Base-by-base conservation (phyloP, 768 basidiomycete genomes). In the Suillus tomentosus region DNA sequence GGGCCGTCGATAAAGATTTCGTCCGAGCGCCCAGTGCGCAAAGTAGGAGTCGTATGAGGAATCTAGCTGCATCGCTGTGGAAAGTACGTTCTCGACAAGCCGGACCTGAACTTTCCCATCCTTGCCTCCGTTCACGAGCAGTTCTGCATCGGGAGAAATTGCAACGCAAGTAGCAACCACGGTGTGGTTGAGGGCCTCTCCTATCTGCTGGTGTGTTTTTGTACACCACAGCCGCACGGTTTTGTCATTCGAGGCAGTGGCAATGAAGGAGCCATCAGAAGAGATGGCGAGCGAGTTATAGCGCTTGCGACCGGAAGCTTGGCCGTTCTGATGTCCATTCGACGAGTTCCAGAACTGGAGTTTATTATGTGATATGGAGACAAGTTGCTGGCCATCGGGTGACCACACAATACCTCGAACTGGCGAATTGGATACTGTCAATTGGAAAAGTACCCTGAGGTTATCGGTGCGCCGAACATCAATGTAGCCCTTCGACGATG, bases 101-200 rank as follows among this genome's bases (percentile, higher is more conserved):
- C 60, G 48, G 31, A 61, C n/a, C 27, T 45, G 17, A 17, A 67
- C 39, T 31, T 57, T 64, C 22, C 31, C 31, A 31, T 31, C 51
- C 53, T 48, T 68, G 68, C 62, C 66, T 31, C 66, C 68, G 58
- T 43, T 66, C 10, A 60, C 62, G 36, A 69, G 37, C 37, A 61
- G 34, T 11, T 47, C 22, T 11, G 48, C 36, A 24, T 39, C 17
- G 19, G 47, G 48, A 3, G 60, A 61, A 47, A 50, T 50, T 15
- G 60, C 48, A 15, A 53, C 10, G 19, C 60, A 53, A 3, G 24
- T 5, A 51, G 37, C 51, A 9, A 13, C 39, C 0, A 19, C 15
- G 37, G 37, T 24, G 3, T 37, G 34, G 1, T 13, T 5, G 24
- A 48, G 40, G 6, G 27, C n/a, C 2, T 31, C 22, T 43, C 15